These are phyloP conservation scores for Phoma herbarum DNA, from an alignment of 2,329 filamentous ascomycete species.

Conservation along the genomic window DNA sequence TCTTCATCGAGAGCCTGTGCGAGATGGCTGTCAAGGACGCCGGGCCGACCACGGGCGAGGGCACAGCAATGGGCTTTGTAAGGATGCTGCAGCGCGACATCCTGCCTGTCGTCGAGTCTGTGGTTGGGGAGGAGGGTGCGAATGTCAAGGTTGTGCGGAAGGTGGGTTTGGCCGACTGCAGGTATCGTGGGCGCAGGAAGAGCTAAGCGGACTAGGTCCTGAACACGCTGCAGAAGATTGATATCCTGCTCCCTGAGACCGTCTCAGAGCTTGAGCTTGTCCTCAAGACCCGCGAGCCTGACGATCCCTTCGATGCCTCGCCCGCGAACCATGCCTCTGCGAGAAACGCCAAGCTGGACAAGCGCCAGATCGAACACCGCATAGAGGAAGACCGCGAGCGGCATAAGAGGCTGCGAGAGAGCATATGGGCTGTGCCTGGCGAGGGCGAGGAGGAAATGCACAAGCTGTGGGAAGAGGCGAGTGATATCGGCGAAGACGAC, in stretches of 20 bases:
- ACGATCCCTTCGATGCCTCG: constrained; percentile 38
- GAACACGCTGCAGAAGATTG: constrained; percentile 73
- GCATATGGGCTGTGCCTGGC: constrained; percentile 85
- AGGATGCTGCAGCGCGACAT: constrained; percentile 97
- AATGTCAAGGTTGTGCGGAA: constrained; percentile 93
- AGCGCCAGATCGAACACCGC: constrained; percentile 89
- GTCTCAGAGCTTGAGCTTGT: constrained; percentile 83
- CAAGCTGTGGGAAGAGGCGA: constrained; percentile 86
- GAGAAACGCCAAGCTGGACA: constrained; percentile 65
- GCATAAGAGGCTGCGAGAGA: constrained; percentile 90
- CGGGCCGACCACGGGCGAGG: constrained; percentile 74
- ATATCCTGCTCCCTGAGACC: constrained; percentile 76
- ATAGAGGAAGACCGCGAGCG: constrained; percentile 97
- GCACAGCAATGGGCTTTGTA: constrained; percentile 78
- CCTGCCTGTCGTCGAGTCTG: constrained; percentile 87
- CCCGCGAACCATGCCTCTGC: constrained; percentile 6
- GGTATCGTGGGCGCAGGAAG: not conserved
- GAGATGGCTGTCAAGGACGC: constrained; percentile 81
- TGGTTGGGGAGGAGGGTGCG: constrained; percentile 86
- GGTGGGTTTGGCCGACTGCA: constrained; percentile 56
- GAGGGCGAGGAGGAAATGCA: constrained; percentile 73
- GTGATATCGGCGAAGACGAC: constrained; percentile 88
- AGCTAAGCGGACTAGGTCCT: constrained; percentile 63
- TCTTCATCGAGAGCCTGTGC: constrained; percentile 95
- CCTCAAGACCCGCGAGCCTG: constrained; percentile 77